Evolutionary conservation across 2,329 filamentous ascomycete genomes (phyloP).

Genomic region (Aspergillus bombycis): DNA sequence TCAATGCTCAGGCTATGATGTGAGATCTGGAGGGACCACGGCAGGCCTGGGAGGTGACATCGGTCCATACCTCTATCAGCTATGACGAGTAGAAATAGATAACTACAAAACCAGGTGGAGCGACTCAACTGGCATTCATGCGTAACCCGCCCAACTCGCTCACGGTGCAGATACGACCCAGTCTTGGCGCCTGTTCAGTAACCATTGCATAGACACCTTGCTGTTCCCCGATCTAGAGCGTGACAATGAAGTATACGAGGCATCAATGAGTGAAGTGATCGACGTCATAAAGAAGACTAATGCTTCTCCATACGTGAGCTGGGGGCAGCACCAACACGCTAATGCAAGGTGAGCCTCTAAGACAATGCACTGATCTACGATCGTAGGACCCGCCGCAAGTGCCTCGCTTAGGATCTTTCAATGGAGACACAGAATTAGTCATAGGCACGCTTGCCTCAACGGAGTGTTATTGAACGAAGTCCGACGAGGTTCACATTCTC

Average conservation of each 20-base stretch:
- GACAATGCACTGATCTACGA: background rate
- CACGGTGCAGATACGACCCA: background rate
- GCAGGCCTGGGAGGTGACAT: background rate
- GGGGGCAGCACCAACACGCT: no score
- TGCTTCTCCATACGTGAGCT: background rate
- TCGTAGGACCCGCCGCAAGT: background rate
- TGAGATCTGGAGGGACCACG: background rate
- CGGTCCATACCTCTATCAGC: background rate
- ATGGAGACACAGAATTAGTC: background rate
- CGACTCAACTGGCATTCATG: background rate
- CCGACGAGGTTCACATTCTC: background rate
- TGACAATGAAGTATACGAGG: accelerated
- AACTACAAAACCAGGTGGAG: background rate
- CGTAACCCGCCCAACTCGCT: no score
- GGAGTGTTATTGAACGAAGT: background rate
- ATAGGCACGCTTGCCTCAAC: background rate
- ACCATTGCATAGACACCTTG: background rate
- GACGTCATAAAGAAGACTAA: background rate
- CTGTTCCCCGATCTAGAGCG: background rate
- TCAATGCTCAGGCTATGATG: background rate
- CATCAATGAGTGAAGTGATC: background rate
- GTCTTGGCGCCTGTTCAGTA: background rate
- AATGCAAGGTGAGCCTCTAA: background rate
- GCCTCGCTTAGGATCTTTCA: no score
- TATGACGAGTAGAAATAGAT: background rate